phyloP scores from a whole-genome alignment of 139 green algal genomes.

The Chlorella vulgaris region DNA sequence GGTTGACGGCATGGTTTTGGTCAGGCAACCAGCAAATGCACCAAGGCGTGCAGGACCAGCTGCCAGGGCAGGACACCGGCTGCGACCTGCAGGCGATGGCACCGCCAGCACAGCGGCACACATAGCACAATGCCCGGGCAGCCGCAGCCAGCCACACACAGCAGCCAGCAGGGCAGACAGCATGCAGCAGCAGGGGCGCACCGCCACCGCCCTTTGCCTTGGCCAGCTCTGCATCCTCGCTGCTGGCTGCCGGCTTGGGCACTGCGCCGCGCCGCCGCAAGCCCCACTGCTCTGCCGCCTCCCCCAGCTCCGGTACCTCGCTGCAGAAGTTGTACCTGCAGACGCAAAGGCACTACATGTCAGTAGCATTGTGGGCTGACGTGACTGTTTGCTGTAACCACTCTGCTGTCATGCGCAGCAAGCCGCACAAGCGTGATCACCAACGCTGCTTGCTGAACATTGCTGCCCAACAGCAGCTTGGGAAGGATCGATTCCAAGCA shows the following conservation, averaged over 20 bases:
- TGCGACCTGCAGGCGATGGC: too few relatives aligned
- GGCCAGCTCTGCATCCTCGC: slow-evolving; percentile 35
- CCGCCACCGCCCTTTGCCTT: slow-evolving; percentile 36
- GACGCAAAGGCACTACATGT: neutral
- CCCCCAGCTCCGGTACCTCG: slow-evolving; percentile 49
- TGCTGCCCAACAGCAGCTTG: too few relatives aligned
- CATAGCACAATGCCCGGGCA: neutral
- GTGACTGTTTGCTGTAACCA: too few relatives aligned
- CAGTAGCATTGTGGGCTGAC: too few relatives aligned
- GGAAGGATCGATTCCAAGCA: too few relatives aligned
- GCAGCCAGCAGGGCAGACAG: neutral
- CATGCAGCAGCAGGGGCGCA: neutral
- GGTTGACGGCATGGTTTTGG: neutral
- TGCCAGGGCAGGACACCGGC: too few relatives aligned
- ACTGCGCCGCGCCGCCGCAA: slow-evolving; percentile 45
- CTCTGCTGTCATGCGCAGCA: too few relatives aligned
- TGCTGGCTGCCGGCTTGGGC: slow-evolving; percentile 27
- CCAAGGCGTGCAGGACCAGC: too few relatives aligned
- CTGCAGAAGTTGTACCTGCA: slow-evolving; percentile 65
- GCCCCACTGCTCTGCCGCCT: slow-evolving; percentile 46
- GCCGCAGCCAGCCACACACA: neutral
- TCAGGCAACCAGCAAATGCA: neutral
- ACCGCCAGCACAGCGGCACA: neutral
- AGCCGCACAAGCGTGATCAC: too few relatives aligned
- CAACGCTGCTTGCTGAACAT: too few relatives aligned